Conservation (phyloP, 2,329 filamentous ascomycete genomes). For the Fusarium tuaranense region DNA sequence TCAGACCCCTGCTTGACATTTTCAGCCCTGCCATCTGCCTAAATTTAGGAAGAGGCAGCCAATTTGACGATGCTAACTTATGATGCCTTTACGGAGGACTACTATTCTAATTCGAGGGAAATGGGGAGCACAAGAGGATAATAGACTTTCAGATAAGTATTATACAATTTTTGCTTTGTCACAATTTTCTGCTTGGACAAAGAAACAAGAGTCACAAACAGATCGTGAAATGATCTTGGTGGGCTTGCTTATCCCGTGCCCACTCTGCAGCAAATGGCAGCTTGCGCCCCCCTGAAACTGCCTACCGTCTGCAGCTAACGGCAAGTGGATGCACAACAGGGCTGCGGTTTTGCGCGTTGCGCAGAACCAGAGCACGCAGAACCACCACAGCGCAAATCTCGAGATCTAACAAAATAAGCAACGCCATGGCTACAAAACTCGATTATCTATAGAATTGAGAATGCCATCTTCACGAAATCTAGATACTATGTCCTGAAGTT, state of each 20-base stretch:
- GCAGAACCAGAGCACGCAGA: conserved; percentile 16
- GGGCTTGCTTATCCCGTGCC: neutral
- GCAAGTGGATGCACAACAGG: neutral
- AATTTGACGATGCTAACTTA: neutral
- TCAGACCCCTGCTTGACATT: neutral
- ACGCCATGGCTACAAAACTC: neutral
- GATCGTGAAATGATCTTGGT: neutral
- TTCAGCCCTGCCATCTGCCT: neutral
- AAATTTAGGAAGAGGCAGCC: neutral
- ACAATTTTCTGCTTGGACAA: neutral
- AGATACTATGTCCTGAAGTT: neutral
- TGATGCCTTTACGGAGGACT: neutral
- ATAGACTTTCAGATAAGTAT: neutral
- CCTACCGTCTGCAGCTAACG: neutral
- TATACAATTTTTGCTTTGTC: neutral
- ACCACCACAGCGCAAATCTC: conserved; percentile 2
- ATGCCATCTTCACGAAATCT: neutral
- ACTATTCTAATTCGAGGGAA: neutral
- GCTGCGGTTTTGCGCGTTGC: conserved; percentile 10
- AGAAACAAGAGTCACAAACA: neutral
- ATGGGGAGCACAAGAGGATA: neutral
- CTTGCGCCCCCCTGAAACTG: neutral
- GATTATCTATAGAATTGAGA: neutral
- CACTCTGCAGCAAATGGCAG: neutral
- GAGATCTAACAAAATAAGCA: neutral